Conservation (phyloP, 768 basidiomycete species). For the Podaxis mareebaensis region DNA sequence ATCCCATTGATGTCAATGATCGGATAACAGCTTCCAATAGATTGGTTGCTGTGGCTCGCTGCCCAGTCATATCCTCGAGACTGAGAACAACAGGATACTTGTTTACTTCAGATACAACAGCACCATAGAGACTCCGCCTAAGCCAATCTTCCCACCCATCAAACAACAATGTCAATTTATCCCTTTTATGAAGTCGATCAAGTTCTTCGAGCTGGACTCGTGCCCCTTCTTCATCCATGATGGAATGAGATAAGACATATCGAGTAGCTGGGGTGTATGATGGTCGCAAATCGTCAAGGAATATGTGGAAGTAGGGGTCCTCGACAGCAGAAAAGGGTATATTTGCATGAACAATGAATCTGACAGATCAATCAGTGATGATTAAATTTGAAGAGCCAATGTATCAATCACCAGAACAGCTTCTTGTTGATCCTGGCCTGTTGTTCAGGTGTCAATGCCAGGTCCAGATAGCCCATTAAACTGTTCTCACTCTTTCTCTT, state of each 20-base stretch:
- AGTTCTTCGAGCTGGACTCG: constrained; percentile 22
- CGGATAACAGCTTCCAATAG: constrained; percentile 21
- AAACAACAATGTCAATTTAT: constrained; percentile 26
- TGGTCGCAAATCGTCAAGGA: constrained; percentile 25
- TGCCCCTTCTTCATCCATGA: constrained; percentile 25
- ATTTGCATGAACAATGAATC: constrained; percentile 27
- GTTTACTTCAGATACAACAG: constrained; percentile 23
- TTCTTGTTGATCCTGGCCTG: too few relatives aligned
- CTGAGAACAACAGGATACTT: constrained; percentile 25
- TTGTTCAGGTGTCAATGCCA: too few relatives aligned
- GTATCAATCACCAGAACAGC: too few relatives aligned
- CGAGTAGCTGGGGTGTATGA: constrained; percentile 24
- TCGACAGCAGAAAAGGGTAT: constrained; percentile 23
- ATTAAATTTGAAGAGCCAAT: too few relatives aligned
- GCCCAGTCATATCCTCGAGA: constrained; percentile 25
- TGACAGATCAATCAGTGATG: not conserved
- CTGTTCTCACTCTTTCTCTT: too few relatives aligned
- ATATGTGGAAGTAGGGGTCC: constrained; percentile 24
- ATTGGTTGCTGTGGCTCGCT: constrained; percentile 24
- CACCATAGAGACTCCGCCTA: constrained; percentile 27
- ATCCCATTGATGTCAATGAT: constrained; percentile 23
- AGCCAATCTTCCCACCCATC: constrained; percentile 34
- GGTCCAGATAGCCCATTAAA: too few relatives aligned
- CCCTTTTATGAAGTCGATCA: constrained; percentile 16
- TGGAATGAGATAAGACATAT: constrained; percentile 25